Evolutionary conservation across 1,139 yeast genomes (phyloP).

Genomic region (Meyerozyma elateridarum): DNA sequence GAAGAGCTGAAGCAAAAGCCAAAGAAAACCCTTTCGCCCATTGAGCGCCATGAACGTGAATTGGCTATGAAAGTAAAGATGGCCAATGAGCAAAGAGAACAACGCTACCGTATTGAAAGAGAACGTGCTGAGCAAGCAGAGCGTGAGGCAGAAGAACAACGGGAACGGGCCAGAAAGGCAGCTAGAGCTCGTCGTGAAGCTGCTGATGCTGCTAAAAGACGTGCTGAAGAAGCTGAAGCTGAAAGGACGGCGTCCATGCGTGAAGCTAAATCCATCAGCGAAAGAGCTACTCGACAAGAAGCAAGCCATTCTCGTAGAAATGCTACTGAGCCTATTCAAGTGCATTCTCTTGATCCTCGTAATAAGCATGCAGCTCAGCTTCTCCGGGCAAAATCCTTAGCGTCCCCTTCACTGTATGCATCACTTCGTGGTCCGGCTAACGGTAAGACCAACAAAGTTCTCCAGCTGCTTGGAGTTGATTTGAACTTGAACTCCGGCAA

Average conservation of each 20-base stretch:
- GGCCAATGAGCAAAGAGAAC: conserved; percentile 27
- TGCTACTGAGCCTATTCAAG: conserved; percentile 19
- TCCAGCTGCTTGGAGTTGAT: conserved; percentile 43
- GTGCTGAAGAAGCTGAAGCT: conserved; percentile 3
- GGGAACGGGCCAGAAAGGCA: conserved; percentile 9
- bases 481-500: conserved; percentile 19
- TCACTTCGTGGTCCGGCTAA: conserved; percentile 18
- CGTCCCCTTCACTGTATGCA: conserved; percentile 24
- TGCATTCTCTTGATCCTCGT: conserved; percentile 36
- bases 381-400: conserved; percentile 36
- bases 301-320: conserved; percentile 13
- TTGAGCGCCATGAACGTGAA: conserved; percentile 26
- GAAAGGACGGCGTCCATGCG: no score
- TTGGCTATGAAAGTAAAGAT: conserved; percentile 28
- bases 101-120: conserved; percentile 12
- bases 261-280: conserved; percentile 4
- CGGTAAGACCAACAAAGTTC: conserved; percentile 34
- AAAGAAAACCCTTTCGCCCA: conserved; percentile 5
- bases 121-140: conserved; percentile 14
- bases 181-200: conserved; percentile 4
- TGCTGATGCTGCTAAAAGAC: conserved; percentile 3
- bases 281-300: not conserved
- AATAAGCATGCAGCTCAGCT: conserved; percentile 21
- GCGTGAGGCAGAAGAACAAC: conserved; percentile 7
- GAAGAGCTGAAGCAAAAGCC: conserved; percentile 4